Percentiles rank a stretch among this genome's conserved stretches.
These are phyloP conservation scores for Taiozyma onychis DNA, from an alignment of 1,139 yeast genomes.

Conservation along the genomic window DNA sequence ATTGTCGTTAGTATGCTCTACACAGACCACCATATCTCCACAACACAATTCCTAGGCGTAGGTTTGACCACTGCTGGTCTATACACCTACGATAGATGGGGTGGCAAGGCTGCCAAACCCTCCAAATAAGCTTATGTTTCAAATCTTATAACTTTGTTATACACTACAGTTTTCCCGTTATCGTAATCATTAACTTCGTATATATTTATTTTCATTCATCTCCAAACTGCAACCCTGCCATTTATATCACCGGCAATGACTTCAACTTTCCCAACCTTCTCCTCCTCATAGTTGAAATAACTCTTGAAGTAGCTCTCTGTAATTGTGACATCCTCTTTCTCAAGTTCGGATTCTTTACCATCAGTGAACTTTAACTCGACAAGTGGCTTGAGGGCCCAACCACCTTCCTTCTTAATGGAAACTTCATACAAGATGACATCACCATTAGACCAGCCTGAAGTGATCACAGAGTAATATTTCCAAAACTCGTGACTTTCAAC, in stretches of 20 bases:
- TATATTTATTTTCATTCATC: slow-evolving; percentile 5
- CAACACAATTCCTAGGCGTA: slow-evolving; percentile 60
- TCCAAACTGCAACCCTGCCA: slow-evolving; percentile 31
- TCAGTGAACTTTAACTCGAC: slow-evolving; percentile 18
- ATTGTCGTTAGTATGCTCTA: slow-evolving; percentile 76
- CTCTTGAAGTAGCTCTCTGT: slow-evolving; percentile 27
- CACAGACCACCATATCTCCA: slow-evolving; percentile 48
- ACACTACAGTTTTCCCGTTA: not conserved
- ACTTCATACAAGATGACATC: slow-evolving; percentile 27
- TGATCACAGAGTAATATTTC: slow-evolving; percentile 30
- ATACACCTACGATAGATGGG: slow-evolving; percentile 62
- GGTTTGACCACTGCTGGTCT: slow-evolving; percentile 44
- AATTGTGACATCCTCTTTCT: slow-evolving; percentile 20
- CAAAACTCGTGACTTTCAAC: slow-evolving; percentile 31
- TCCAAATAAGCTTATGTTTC: not conserved
- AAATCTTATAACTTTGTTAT: too few relatives aligned
- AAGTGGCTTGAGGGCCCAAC: slow-evolving; percentile 22
- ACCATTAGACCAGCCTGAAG: slow-evolving; percentile 31
- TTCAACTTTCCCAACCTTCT: slow-evolving; percentile 27
- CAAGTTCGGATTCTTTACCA: slow-evolving; percentile 18
- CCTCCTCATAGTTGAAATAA: slow-evolving; percentile 26
- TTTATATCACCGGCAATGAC: slow-evolving; percentile 31
- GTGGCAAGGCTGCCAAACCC: slow-evolving; percentile 28
- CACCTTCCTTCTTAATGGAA: slow-evolving; percentile 6
- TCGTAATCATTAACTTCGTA: not conserved